Conservation (phyloP, 306 rosid genomes). For the Macrotyloma uniflorum region DNA sequence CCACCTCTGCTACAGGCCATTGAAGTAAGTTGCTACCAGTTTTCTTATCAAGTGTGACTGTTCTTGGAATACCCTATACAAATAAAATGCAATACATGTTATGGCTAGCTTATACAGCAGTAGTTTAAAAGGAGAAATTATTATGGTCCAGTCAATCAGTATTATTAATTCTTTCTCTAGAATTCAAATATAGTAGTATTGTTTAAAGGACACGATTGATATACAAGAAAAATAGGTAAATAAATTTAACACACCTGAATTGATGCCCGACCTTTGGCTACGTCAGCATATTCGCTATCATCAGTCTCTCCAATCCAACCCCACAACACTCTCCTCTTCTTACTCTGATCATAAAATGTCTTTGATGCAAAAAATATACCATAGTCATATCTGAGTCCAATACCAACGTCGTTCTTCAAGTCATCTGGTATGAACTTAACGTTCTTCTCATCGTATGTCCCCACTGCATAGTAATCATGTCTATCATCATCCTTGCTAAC, state of each 20-base stretch:
- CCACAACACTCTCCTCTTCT: slow-evolving; percentile 81
- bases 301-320: slow-evolving; percentile 91
- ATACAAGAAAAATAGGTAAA: not conserved
- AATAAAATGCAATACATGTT: not conserved
- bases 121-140: not conserved
- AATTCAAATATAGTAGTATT: too few species aligned
- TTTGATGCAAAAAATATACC: slow-evolving; percentile 87
- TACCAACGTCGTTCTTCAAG: slow-evolving; percentile 64
- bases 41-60: slow-evolving; percentile 64
- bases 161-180: too few species aligned
- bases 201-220: not conserved
- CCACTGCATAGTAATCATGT: slow-evolving; percentile 82
- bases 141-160: not conserved
- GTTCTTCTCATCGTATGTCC: slow-evolving; percentile 65
- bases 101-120: not conserved
- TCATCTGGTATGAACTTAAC: slow-evolving; percentile 63
- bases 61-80: slow-evolving; percentile 78
- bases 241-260: slow-evolving; percentile 53
- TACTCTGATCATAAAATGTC: slow-evolving; percentile 65
- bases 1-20: slow-evolving; percentile 86
- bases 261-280: slow-evolving; percentile 90
- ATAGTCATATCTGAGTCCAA: slow-evolving; percentile 78
- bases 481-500: slow-evolving; percentile 74
- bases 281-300: slow-evolving; percentile 85
- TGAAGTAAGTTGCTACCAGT: slow-evolving; percentile 74